Conservation (phyloP, 2,329 filamentous ascomycete genomes). For the Neonectria punicea region DNA sequence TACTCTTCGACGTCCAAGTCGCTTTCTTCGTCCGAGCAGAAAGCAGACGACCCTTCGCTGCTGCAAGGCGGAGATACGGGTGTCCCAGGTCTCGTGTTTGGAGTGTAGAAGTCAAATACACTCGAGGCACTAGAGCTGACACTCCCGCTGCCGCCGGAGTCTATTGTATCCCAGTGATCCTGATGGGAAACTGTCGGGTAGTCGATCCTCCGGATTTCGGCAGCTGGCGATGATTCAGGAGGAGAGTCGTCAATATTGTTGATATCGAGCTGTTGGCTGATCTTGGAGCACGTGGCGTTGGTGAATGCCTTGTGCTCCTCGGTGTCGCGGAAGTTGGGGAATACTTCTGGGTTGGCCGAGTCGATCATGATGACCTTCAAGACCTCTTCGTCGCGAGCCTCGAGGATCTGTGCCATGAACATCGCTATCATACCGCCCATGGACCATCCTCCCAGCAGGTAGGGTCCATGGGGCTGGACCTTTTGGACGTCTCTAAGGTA, state of each 20-base stretch:
- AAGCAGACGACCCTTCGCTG: constrained; percentile 24
- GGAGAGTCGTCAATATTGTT: not conserved
- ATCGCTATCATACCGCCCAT: constrained; percentile 42
- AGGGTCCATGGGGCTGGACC: constrained; percentile 38
- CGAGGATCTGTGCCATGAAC: constrained; percentile 37
- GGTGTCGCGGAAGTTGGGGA: constrained; percentile 27
- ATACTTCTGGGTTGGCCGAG: constrained; percentile 38
- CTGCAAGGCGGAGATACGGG: constrained; percentile 21
- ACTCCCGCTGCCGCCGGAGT: not conserved
- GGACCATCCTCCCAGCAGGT: constrained; percentile 40
- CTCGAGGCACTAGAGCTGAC: constrained; percentile 25
- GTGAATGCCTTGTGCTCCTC: constrained; percentile 29
- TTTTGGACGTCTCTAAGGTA: constrained; percentile 32
- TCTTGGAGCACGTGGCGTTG: constrained; percentile 27
- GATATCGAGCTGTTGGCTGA: constrained; percentile 3
- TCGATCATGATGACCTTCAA: constrained; percentile 42
- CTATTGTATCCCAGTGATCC: constrained; percentile 2
- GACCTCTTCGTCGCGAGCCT: constrained; percentile 27
- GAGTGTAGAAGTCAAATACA: constrained; percentile 27
- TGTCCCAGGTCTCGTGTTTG: constrained; percentile 12
- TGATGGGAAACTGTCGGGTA: not conserved
- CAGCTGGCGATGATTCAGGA: not conserved
- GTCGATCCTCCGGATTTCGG: not conserved
- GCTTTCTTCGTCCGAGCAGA: constrained; percentile 24
- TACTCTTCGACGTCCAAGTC: constrained; percentile 25